Percentiles rank a stretch among this genome's conserved stretches.
phyloP scores from a whole-genome alignment of 2,329 filamentous ascomycete genomes.

The Aspergillus oerlinghausenensis region DNA sequence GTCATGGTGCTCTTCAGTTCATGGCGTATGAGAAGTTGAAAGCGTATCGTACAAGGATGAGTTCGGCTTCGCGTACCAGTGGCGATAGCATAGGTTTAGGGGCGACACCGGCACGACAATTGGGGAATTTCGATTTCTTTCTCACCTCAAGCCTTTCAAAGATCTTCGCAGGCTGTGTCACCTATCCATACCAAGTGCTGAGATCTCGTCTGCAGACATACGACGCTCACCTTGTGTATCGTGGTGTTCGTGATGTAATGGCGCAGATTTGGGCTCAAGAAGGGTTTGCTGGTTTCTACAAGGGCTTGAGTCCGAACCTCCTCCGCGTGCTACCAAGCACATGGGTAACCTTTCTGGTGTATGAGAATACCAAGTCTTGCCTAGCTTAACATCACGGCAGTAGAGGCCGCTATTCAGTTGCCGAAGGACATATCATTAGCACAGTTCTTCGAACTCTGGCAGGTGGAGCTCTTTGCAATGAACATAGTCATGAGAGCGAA shows the following conservation, averaged over 20 bases:
- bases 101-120: constrained; percentile 22
- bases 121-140: constrained; percentile 74
- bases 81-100: constrained; percentile 27
- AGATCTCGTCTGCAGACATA: constrained; percentile 86
- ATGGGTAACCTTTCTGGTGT: constrained; percentile 94
- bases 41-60: constrained; percentile 51
- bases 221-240: constrained; percentile 70
- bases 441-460: too few relatives aligned
- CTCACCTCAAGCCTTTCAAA: constrained; percentile 76
- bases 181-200: constrained; percentile 93
- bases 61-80: constrained; percentile 20
- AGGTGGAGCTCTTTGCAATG: not conserved
- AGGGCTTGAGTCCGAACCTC: constrained; percentile 83
- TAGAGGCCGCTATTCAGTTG: not conserved
- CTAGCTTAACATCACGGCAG: constrained; percentile 26
- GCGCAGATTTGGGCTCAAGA: constrained; percentile 72
- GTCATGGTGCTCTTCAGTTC: constrained; percentile 92
- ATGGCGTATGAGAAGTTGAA: constrained; percentile 82
- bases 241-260: constrained; percentile 67
- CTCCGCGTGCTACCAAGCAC: constrained; percentile 88
- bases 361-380: constrained; percentile 85
- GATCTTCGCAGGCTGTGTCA: constrained; percentile 79
- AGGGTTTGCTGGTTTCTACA: constrained; percentile 80
- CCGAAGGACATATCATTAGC: not conserved
- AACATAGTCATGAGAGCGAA: not conserved